phyloP scores from a whole-genome alignment of 306 rosid genomes.

The Quercus ilex region DNA sequence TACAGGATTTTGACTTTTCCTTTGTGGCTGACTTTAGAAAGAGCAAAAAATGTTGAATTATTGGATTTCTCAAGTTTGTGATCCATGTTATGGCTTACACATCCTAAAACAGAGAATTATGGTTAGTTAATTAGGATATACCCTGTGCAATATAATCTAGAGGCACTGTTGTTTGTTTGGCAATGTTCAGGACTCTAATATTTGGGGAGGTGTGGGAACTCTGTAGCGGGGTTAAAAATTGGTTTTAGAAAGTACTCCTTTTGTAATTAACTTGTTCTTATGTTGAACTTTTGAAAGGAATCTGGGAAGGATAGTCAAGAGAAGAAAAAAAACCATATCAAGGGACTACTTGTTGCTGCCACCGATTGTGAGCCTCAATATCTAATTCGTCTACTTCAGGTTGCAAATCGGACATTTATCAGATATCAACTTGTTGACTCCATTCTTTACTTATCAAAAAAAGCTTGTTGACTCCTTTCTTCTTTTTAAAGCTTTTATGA shows the following conservation, averaged over 20 bases:
- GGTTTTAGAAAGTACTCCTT: neutral
- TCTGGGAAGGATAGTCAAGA: slow-evolving; percentile 95
- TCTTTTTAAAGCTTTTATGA: slow-evolving; percentile 16
- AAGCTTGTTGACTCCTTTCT: slow-evolving; percentile 11
- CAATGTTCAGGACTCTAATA: neutral
- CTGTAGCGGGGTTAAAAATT: neutral
- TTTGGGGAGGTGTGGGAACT: neutral
- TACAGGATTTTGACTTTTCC: too few relatives aligned
- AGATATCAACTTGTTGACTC: slow-evolving; percentile 11
- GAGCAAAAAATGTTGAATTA: neutral
- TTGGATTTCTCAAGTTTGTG: neutral
- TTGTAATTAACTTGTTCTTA: neutral
- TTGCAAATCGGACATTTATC: slow-evolving; percentile 27
- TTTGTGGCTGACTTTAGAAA: neutral
- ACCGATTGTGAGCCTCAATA: slow-evolving; percentile 90
- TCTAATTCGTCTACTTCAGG: slow-evolving; percentile 86
- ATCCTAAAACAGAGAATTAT: neutral
- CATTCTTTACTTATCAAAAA: neutral
- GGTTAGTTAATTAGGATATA: neutral
- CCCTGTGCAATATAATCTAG: neutral
- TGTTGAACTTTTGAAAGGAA: slow-evolving; percentile 52
- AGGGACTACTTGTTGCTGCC: slow-evolving; percentile 90
- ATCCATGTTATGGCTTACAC: neutral
- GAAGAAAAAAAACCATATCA: slow-evolving; percentile 82
- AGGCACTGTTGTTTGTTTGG: neutral